Conservation (phyloP, 495 filamentous ascomycete genomes). For the Hypoxylon crocopeplum region DNA sequence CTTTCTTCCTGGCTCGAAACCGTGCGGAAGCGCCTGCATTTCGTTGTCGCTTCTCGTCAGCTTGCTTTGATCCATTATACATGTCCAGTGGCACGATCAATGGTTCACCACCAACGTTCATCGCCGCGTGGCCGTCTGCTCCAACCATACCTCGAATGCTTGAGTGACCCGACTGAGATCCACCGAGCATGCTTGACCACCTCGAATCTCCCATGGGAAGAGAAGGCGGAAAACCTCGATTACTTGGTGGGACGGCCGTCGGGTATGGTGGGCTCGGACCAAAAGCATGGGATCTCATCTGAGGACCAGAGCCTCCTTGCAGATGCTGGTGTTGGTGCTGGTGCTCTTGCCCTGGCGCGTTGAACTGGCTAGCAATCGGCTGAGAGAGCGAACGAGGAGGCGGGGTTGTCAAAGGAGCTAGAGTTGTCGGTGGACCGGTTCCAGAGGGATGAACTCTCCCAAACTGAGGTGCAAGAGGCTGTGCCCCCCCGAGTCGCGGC, state of each 20-base stretch:
- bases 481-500: slow-evolving; percentile 42
- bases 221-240: slow-evolving; percentile 28
- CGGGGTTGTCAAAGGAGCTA: slow-evolving; percentile 39
- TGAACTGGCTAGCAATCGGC: slow-evolving; percentile 44
- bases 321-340: too few relatives aligned
- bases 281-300: slow-evolving; percentile 32
- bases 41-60: slow-evolving; percentile 89
- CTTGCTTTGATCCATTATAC: slow-evolving; percentile 81
- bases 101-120: slow-evolving; percentile 54
- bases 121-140: slow-evolving; percentile 49
- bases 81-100: slow-evolving; percentile 73
- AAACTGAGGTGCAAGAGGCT: slow-evolving; percentile 47
- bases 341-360: slow-evolving; percentile 37
- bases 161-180: slow-evolving; percentile 31
- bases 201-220: slow-evolving; percentile 40
- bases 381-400: slow-evolving; percentile 50
- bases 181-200: slow-evolving; percentile 40
- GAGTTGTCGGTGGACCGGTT: slow-evolving; percentile 42
- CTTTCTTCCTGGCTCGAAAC: slow-evolving; percentile 87
- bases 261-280: slow-evolving; percentile 39
- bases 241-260: slow-evolving; percentile 22
- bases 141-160: slow-evolving; percentile 46
- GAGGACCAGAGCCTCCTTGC: slow-evolving; percentile 30
- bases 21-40: slow-evolving; percentile 93
- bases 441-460: slow-evolving; percentile 39